Conservation (phyloP, 257 asterid genomes). For the Primulina huaijiensis region DNA sequence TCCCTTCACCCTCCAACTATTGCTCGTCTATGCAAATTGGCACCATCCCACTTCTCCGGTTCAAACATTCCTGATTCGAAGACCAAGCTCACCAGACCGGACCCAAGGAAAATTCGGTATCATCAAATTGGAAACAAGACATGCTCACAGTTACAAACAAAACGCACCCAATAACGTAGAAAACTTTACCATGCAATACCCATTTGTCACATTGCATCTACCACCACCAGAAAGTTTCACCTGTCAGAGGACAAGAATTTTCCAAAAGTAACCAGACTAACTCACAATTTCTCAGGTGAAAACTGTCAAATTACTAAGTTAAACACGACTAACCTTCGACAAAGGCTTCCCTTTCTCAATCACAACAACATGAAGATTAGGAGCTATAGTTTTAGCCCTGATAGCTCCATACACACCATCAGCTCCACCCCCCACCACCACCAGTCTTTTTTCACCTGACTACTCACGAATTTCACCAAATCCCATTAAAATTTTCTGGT, state of each 20-base stretch:
- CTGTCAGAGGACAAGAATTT: conserved; percentile 37
- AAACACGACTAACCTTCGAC: conserved; percentile 57
- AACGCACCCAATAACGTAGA: background rate
- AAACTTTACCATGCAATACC: conserved; percentile 62
- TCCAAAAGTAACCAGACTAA: background rate
- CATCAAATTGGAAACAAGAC: background rate
- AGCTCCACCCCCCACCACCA: conserved; percentile 96
- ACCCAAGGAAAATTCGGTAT: no score
- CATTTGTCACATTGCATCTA: conserved; percentile 93
- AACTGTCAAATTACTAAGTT: background rate
- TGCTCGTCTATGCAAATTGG: no score
- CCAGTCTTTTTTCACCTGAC: conserved; percentile 59
- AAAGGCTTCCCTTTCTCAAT: conserved; percentile 86
- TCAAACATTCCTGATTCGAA: no score
- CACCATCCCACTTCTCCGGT: no score
- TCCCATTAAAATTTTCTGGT: background rate
- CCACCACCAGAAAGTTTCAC: conserved; percentile 98
- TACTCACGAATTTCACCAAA: conserved; percentile 25
- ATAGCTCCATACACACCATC: conserved; percentile 96
- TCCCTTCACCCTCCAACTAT: no score
- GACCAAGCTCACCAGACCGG: no score
- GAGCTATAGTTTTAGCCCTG: conserved; percentile 85
- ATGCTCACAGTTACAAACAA: background rate
- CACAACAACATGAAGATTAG: conserved; percentile 67
- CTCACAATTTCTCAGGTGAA: background rate